Base-by-base conservation (phyloP, 208 protist genomes). In the Wallacemonas sp. region DNA sequence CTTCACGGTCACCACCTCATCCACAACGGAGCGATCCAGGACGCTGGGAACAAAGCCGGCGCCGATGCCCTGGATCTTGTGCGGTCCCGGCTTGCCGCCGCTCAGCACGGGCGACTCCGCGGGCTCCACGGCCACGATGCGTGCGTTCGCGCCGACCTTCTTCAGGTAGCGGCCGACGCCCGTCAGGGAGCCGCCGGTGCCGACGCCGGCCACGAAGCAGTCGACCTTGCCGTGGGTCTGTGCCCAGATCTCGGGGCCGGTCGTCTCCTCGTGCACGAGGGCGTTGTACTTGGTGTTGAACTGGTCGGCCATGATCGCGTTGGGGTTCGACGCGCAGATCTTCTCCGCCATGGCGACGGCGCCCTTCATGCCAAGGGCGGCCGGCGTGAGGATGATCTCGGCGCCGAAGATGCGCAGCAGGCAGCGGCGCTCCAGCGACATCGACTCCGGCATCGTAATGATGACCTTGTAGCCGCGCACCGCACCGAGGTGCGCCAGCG, bases 11-110 rank as follows among this genome's bases (percentile, higher is more conserved):
- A 93, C 57, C n/a, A 94, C 81, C 67, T 91, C 89, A 55, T 93
- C 84, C 5, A 96, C 57, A 33, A 93, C 42, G 26, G 7, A 64
- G 41, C 67, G 64, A 67, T 95, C 81, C 2, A 95, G 70, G 16
- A 92, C 83, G 2, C 78, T 65, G 11, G 93, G 93, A 48, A 97
- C 78, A 63, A 97, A 96, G 50, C 93, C 93, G 7, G 93, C 85
- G 16, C 93, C 93, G 62, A 97, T 95, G 23, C 93, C 93, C 76
- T 97, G 93, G 55, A 97, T 97, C 59, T 84, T 82, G 82, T 97
- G 93, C 33, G 91, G 89, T 2, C 87, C 83, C 8, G 90, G 84
- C 61, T 84, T 87, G 26, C 80, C 82, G 16, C 89, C 86, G 23
- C 82, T 90, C 12, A 97, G 73, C 54, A 95, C 91, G n/a, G 93